Base-by-base conservation (phyloP, 2,329 filamentous ascomycete genomes). In the Fusarium incarnatum region DNA sequence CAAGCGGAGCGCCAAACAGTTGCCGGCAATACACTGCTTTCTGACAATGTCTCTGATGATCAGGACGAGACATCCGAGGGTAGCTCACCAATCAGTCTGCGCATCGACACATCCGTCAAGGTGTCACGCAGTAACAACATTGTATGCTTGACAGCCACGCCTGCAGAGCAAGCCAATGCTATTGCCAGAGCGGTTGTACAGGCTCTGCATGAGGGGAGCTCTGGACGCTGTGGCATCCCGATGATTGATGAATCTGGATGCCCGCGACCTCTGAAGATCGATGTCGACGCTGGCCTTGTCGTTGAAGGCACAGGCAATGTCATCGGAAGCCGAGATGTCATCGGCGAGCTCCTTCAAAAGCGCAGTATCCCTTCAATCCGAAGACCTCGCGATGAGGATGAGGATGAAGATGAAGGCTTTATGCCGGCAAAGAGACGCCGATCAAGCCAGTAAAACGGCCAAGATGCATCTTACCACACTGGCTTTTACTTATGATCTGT, bases 101-200 rank as follows among this genome's bases (percentile, higher is more conserved):
- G 77, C 18, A 84, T 89, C 77, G 83, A 83, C 70, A 82, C 83
- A 18, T 80, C 83, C 1, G 75, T 88, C 72, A 79, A 72, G 63
- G 79, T 89, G 70, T 76, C 77, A 40, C 83, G 82, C 64, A 80
- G 80, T 75, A 79, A 83, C 75, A 89, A 89, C 75, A 73, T 85
- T 50, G 76, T 87, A 47, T 81, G 82, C 22, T 74, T 86, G 22
- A 71, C 77, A 1, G 73, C 80, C 6, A 79, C 81, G 8, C 79
- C 83, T 2, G 75, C 80, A 8, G 75, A 77, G 7, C 79, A 81
- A 48, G 83, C 84, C 74, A 74, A 79, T 71, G 71, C 79, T 60
- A 79, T 88, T 63, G 81, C 84, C 12, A 75, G 79, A 10, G 79
- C 84, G 6, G 77, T 88, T 5, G 78, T 86, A 15, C 72, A 80